phyloP scores from a whole-genome alignment of 2,329 filamentous ascomycete species.

The Phialophora tarda region DNA sequence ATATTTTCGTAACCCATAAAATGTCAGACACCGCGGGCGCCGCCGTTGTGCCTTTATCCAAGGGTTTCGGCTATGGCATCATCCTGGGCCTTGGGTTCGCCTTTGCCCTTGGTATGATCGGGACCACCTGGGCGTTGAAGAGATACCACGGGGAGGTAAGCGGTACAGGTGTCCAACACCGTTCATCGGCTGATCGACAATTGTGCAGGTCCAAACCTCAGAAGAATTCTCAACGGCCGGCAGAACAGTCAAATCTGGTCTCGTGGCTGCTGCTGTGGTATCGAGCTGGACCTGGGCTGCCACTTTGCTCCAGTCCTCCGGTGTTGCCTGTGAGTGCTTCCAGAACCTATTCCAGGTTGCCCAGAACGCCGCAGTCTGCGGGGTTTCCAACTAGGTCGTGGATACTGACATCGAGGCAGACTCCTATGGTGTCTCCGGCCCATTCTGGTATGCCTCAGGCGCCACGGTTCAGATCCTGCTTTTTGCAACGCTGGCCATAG shows the following conservation, averaged over 20 bases:
- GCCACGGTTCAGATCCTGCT: constrained; percentile 86
- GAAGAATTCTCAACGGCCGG: constrained; percentile 93
- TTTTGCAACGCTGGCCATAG: constrained; percentile 88
- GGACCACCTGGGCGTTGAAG: constrained; percentile 72
- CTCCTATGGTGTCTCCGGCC: constrained; percentile 71
- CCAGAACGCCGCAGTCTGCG: background rate
- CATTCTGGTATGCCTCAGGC: constrained; percentile 72
- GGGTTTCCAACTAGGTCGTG: background rate
- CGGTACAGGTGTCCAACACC: background rate
- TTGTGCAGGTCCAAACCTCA: constrained; percentile 73
- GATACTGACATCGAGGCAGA: constrained; percentile 46
- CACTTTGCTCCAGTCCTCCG: constrained; percentile 67
- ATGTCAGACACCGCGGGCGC: constrained; percentile 30
- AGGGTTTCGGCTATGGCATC: constrained; percentile 75
- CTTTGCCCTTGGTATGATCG: constrained; percentile 77
- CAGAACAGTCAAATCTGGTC: constrained; percentile 83
- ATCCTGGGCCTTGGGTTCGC: constrained; percentile 74
- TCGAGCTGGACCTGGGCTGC: constrained; percentile 74
- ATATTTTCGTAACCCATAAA: background rate
- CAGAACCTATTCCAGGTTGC: background rate
- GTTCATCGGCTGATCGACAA: background rate
- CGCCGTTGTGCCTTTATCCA: constrained; percentile 27
- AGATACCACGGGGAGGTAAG: constrained; percentile 66
- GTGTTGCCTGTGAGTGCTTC: constrained; percentile 65
- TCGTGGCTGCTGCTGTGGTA: constrained; percentile 88